These are phyloP conservation scores for Gossypium bickii DNA, from an alignment of 345 rosid genomes.

Conservation along the genomic window DNA sequence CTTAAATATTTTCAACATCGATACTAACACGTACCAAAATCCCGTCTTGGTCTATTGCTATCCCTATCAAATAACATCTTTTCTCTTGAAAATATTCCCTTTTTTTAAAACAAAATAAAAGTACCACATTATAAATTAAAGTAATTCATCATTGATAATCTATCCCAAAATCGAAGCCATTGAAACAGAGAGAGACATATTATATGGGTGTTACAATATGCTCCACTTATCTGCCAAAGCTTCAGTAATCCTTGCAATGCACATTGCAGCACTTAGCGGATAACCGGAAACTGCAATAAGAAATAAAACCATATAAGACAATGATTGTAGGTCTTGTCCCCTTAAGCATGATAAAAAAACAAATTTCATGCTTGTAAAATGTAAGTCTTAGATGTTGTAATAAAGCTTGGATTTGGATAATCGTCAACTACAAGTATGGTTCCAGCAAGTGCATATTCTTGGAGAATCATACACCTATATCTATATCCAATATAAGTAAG, in stretches of 20 bases:
- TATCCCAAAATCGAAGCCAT: not conserved
- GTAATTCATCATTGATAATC: not conserved
- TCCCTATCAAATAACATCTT: too few species aligned
- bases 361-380: not conserved
- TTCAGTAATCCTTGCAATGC: constrained; percentile 73
- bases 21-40: too few species aligned
- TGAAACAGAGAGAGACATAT: not conserved
- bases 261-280: constrained; percentile 82
- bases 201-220: constrained; percentile 23
- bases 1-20: too few species aligned
- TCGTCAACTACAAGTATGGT: not conserved
- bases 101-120: not conserved
- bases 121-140: not conserved
- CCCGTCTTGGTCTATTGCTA: too few species aligned
- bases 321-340: not conserved
- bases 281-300: constrained; percentile 69
- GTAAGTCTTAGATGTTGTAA: not conserved
- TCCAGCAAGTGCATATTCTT: too few species aligned
- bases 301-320: not conserved
- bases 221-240: constrained; percentile 52
- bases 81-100: too few species aligned
- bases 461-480: too few species aligned
- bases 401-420: not conserved
- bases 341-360: not conserved
- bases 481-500: too few species aligned